Evolutionary conservation across 805 yeast genomes (phyloP), one percentile per base, ranked within the genome.

Genomic region (Saturnispora diversa): DNA sequence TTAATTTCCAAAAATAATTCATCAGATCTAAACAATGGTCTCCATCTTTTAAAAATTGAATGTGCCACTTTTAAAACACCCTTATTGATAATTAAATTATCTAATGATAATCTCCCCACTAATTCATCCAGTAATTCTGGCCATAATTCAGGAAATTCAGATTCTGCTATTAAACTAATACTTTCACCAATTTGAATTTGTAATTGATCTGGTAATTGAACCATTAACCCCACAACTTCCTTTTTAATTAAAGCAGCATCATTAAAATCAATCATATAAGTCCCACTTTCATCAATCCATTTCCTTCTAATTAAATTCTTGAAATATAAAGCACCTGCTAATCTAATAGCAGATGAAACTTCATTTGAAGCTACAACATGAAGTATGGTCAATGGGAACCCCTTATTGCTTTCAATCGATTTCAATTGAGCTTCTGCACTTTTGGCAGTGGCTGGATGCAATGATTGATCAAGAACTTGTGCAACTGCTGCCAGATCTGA

Each of bases 111-210:
- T 54, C 78, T 79, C 1, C 68, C 53, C 0, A 87, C 84, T 45
- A 92, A 68, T 42, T 80, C 82, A 50, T 82, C 85, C 25, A 86
- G 66, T 45, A 92, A 69, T 38, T 72, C 70, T 2, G 78, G 76
- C 99, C 99, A 92, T 37, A 77, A 67, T 29, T 82, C 81, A 1
- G 98, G 98, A 64, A 92, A 92, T 59, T 92, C 99, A 44, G 87
- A 79, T 58, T 88, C 96, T 3, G 99, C 98, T 53, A 92, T 90
- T 40, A 84, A 68, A 12, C 95, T 78, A 42, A 94, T 79, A 2
- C 95, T 80, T 62, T 94, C 99, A 39, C 97, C 97, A 37, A 92
- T 74, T 64, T 94, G 99, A n/a, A 79, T 69, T 56, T 90, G 96
- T 42, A 92, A 65, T 49, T 79, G 74, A 37, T 74, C 74, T 5